Percentiles rank a stretch among this genome's conserved stretches.
phyloP scores from a whole-genome alignment of 1,139 yeast genomes.

The Kodamaea suecica region DNA sequence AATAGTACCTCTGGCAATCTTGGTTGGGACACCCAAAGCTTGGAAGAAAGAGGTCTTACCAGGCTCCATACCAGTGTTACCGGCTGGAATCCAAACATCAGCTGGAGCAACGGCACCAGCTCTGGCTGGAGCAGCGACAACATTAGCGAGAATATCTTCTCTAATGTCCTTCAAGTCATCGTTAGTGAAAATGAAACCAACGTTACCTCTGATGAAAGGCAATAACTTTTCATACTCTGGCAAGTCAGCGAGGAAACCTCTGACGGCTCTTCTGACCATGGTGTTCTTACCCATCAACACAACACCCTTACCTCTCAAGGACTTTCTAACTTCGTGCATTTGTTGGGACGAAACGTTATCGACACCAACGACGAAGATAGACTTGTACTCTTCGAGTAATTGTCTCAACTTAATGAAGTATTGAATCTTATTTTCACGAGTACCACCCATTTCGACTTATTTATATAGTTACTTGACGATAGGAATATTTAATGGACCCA shows the following conservation, averaged over 20 bases:
- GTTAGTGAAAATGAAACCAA: slow-evolving; percentile 99
- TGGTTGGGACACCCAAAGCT: slow-evolving; percentile 99
- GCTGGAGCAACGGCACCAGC: slow-evolving; percentile 99
- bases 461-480: slow-evolving; percentile 52
- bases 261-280: slow-evolving; percentile 99
- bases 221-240: slow-evolving; percentile 95
- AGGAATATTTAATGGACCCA: slow-evolving; percentile 90
- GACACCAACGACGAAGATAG: slow-evolving; percentile 97
- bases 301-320: slow-evolving; percentile 91
- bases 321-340: slow-evolving; percentile 99
- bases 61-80: slow-evolving; percentile 99
- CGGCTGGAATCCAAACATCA: slow-evolving; percentile 97
- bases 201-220: slow-evolving; percentile 95
- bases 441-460: slow-evolving; percentile 99
- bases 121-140: slow-evolving; percentile 99
- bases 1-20: slow-evolving; percentile 99
- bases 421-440: slow-evolving; percentile 95
- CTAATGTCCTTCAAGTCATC: slow-evolving; percentile 87
- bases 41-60: slow-evolving; percentile 99
- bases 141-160: slow-evolving; percentile 83
- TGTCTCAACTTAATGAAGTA: slow-evolving; percentile 95
- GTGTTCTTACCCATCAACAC: slow-evolving; percentile 99
- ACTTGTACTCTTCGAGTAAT: slow-evolving; percentile 94
- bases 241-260: slow-evolving; percentile 89
- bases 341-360: slow-evolving; percentile 99